Percentiles rank a stretch among this genome's conserved stretches.
Evolutionary conservation across 345 rosid species (phyloP).

Genomic region (Syzygium aqueum): DNA sequence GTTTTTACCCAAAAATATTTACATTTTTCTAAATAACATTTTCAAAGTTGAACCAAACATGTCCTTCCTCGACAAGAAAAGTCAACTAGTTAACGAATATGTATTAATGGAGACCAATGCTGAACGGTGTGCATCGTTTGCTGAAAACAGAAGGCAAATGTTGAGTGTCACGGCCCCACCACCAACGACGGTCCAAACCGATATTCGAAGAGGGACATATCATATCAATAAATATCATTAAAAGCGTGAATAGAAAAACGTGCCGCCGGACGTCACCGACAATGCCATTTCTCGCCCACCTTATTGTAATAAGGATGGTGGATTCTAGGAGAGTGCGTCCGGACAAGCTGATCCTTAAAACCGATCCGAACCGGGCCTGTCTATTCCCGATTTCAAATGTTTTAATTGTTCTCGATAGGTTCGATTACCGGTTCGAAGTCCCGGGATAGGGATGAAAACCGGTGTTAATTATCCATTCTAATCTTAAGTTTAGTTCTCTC

Average conservation of each 20-base stretch:
- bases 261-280: background rate
- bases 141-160: background rate
- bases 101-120: background rate
- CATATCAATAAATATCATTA: background rate
- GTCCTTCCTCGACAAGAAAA: background rate
- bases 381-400: rapidly evolving
- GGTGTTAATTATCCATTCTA: rapidly evolving
- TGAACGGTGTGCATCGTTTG: background rate
- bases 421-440: background rate
- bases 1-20: too few relatives aligned
- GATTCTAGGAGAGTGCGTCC: background rate
- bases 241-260: background rate
- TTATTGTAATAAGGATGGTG: background rate
- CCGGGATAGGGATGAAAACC: background rate
- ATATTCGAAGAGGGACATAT: background rate
- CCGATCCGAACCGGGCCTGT: rapidly evolving
- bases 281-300: background rate
- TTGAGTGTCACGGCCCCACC: background rate
- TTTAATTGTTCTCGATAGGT: background rate
- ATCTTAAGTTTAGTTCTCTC: background rate
- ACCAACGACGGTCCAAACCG: background rate
- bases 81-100: background rate
- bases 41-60: too few relatives aligned
- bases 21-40: too few relatives aligned
- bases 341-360: too few relatives aligned